Conservation (phyloP, 2,329 filamentous ascomycete genomes). For the Sarocladium kiliense region DNA sequence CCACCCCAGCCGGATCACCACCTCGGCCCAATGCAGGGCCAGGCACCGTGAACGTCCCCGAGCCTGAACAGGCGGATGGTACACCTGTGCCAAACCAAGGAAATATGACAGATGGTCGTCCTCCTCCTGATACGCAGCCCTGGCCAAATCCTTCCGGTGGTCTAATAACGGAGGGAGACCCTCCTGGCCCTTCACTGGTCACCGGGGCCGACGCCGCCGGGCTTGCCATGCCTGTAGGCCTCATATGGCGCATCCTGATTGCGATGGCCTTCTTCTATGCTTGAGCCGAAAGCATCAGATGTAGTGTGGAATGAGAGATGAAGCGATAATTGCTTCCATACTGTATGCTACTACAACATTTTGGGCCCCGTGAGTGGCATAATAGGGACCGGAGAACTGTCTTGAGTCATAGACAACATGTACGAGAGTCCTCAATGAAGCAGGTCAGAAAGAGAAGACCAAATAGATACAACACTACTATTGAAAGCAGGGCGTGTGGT, state of each 20-base stretch:
- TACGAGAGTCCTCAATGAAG: neutral
- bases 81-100: neutral
- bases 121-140: constrained; percentile 18
- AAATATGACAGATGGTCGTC: neutral
- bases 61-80: neutral
- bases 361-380: neutral
- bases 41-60: neutral
- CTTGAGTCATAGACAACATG: neutral
- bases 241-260: neutral
- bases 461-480: too few relatives aligned
- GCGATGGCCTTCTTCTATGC: neutral
- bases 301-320: neutral
- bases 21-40: neutral
- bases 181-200: constrained; percentile 21
- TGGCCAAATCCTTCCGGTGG: constrained; percentile 17
- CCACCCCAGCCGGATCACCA: neutral
- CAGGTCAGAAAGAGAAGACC: neutral
- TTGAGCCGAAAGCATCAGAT: neutral
- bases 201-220: constrained; percentile 20
- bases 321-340: neutral
- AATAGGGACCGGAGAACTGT: neutral
- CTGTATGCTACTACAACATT: neutral
- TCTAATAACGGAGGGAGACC: constrained; percentile 14
- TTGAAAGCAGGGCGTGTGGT: too few relatives aligned
- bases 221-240: constrained; percentile 13